phyloP scores from a whole-genome alignment of 768 basidiomycete species.

The Auriscalpium orientale region DNA sequence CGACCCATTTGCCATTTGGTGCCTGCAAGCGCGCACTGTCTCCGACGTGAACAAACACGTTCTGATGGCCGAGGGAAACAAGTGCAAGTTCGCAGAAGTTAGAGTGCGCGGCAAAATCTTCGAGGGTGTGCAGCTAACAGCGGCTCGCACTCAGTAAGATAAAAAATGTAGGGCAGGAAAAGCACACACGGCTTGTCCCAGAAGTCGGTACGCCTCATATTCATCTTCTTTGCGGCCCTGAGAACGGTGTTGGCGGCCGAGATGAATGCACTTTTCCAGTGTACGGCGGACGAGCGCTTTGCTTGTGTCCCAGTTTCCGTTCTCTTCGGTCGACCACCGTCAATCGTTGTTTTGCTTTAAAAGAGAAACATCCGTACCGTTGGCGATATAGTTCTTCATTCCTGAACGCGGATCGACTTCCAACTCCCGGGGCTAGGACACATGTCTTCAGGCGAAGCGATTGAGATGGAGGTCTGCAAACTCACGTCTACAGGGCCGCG shows the following conservation, averaged over 20 bases:
- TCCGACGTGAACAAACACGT: constrained; percentile 86
- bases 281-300: constrained; percentile 68
- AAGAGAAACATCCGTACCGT: constrained; percentile 1
- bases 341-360: background rate
- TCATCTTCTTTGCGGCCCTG: constrained; percentile 55
- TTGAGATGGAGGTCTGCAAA: background rate
- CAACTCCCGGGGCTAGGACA: constrained; percentile 60
- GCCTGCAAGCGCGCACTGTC: constrained; percentile 68
- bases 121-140: constrained; percentile 63
- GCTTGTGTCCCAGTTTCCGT: constrained; percentile 83
- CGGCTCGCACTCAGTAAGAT: background rate
- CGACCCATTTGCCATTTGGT: constrained; percentile 66
- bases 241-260: constrained; percentile 58
- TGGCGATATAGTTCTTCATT: constrained; percentile 66
- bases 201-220: constrained; percentile 73
- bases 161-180: constrained; percentile 1
- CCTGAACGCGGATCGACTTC: constrained; percentile 80
- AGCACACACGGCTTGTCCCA: constrained; percentile 56
- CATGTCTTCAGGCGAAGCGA: background rate
- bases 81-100: constrained; percentile 86
- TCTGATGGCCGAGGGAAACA: constrained; percentile 58
- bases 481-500: constrained; percentile 75
- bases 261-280: constrained; percentile 70
- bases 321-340: constrained; percentile 31
- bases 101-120: constrained; percentile 85